Percentiles rank a stretch among this genome's conserved stretches.
phyloP scores from a whole-genome alignment of 495 filamentous ascomycete genomes.

The Oidiodendron maius region DNA sequence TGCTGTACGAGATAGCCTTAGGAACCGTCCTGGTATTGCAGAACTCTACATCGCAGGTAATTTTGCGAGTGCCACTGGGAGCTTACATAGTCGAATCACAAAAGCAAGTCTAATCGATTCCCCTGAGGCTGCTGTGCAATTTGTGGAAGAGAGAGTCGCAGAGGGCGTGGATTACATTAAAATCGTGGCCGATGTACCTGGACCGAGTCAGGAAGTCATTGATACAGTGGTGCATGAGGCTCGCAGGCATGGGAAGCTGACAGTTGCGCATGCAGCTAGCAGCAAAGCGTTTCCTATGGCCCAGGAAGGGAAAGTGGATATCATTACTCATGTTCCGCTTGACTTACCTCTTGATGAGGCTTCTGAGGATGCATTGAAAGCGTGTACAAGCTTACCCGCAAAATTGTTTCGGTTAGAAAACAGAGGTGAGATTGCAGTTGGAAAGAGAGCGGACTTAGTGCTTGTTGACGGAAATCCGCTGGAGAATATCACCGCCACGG shows the following conservation, averaged over 20 bases:
- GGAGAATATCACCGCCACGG: conserved; percentile 30
- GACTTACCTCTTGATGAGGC: conserved; percentile 23
- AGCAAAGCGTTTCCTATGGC: conserved; percentile 21
- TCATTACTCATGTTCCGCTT: conserved; percentile 32
- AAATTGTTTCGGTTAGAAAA: conserved; percentile 28
- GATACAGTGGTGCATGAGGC: conserved; percentile 23
- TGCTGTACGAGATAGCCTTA: neutral
- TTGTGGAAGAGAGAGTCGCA: conserved; percentile 28
- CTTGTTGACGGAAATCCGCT: conserved; percentile 33
- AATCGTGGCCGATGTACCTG: conserved; percentile 28
- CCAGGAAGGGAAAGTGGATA: conserved; percentile 21
- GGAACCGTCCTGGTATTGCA: conserved; percentile 1
- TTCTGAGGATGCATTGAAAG: neutral
- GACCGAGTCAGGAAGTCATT: conserved; percentile 25
- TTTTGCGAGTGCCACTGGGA: conserved; percentile 4
- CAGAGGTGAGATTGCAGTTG: conserved; percentile 30
- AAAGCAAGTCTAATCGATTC: conserved; percentile 18
- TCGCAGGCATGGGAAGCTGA: conserved; percentile 19
- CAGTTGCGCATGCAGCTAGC: conserved; percentile 26
- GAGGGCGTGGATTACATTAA: conserved; percentile 37
- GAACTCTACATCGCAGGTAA: conserved; percentile 2
- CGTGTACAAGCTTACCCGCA: conserved; percentile 26
- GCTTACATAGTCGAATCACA: conserved; percentile 1
- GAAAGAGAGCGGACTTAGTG: conserved; percentile 34
- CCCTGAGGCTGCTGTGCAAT: conserved; percentile 22